A percentile compares a stretch with the other conserved stretches of the same genome.
Conservation (phyloP, 345 rosid genomes). For the Dipteronia dyeriana region DNA sequence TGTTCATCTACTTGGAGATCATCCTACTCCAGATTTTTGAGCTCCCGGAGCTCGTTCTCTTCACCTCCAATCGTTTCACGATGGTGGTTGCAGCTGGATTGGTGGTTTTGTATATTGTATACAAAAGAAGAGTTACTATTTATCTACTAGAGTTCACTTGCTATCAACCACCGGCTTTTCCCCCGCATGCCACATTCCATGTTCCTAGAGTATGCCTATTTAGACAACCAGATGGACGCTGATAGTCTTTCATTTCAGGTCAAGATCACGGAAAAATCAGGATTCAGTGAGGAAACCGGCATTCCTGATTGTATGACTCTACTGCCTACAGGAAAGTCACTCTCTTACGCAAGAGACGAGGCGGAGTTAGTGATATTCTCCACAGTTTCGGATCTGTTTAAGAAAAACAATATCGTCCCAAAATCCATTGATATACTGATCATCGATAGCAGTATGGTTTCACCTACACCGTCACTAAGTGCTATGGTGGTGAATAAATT, state of each 20-base stretch:
- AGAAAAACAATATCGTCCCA: slow-evolving; percentile 40
- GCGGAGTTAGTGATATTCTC: slow-evolving; percentile 50
- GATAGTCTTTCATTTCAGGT: slow-evolving; percentile 50
- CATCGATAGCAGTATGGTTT: slow-evolving; percentile 47
- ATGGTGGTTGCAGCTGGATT: slow-evolving; percentile 17
- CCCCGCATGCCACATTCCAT: slow-evolving; percentile 50
- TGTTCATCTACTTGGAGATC: neutral
- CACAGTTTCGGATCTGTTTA: slow-evolving; percentile 39
- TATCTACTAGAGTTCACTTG: slow-evolving; percentile 63
- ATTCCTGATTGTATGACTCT: slow-evolving; percentile 46
- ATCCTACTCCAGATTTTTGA: too few species aligned
- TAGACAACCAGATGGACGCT: slow-evolving; percentile 45
- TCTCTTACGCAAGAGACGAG: slow-evolving; percentile 45
- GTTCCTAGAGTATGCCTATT: slow-evolving; percentile 46
- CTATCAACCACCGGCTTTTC: slow-evolving; percentile 48
- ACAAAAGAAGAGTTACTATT: slow-evolving; percentile 32
- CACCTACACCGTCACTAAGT: slow-evolving; percentile 60
- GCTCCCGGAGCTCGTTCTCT: too few species aligned
- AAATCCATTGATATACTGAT: slow-evolving; percentile 59
- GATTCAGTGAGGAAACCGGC: slow-evolving; percentile 56
- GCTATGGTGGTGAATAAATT: too few species aligned
- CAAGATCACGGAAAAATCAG: slow-evolving; percentile 53
- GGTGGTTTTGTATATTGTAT: slow-evolving; percentile 18
- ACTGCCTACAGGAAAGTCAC: slow-evolving; percentile 46
- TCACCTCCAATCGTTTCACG: slow-evolving; percentile 17